A percentile compares a stretch with the other conserved stretches of the same genome.
Evolutionary conservation across 148 eudicot genomes (phyloP).

Genomic region (Rhododendron ferrugineum): DNA sequence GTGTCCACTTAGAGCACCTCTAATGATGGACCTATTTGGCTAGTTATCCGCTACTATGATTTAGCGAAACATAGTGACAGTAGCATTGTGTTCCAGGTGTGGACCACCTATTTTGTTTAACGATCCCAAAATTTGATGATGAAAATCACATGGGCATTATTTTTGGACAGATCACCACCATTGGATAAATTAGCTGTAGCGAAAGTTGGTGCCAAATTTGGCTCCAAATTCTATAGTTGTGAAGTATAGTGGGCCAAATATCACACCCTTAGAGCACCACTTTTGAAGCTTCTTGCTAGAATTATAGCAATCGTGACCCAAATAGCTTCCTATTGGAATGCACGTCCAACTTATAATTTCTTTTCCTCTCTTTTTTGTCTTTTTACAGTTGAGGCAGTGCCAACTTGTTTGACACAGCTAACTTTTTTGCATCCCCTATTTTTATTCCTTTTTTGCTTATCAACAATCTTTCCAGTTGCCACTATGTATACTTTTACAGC

Average conservation of each 20-base stretch:
- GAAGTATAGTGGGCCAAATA: neutral
- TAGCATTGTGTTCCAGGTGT: neutral
- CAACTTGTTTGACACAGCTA: neutral
- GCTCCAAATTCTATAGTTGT: neutral
- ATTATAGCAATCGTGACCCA: neutral
- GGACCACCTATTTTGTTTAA: neutral
- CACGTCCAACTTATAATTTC: neutral
- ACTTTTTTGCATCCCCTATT: neutral
- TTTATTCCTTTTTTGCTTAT: neutral
- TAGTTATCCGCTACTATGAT: neutral
- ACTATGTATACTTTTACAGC: neutral
- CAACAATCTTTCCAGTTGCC: neutral
- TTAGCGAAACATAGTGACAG: neutral
- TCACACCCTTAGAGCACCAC: neutral
- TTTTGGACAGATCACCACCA: neutral
- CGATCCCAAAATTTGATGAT: neutral
- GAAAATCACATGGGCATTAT: neutral
- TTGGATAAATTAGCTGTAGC: neutral
- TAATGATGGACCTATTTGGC: neutral
- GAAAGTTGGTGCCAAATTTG: neutral
- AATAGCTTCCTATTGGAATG: neutral
- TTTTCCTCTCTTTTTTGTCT: neutral
- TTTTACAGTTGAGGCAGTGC: neutral
- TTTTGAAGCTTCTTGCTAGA: neutral
- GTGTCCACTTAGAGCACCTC: neutral